These are phyloP conservation scores for Colletotrichum eremochloae DNA, from an alignment of 2,329 filamentous ascomycete genomes.

Conservation along the genomic window DNA sequence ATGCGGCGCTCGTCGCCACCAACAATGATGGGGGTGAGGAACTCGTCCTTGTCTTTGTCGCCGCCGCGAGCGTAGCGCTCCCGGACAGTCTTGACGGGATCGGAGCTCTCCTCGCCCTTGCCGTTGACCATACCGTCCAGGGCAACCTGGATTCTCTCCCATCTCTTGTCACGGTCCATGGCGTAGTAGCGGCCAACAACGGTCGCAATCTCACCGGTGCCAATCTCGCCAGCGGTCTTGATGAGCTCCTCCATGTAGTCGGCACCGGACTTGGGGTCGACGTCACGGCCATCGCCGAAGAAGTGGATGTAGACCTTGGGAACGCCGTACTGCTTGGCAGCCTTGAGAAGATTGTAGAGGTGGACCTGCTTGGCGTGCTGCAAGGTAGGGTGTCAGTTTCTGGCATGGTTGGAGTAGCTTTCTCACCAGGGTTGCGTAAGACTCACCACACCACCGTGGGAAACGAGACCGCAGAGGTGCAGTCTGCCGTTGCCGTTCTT, in stretches of 20 bases:
- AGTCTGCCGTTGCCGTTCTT: slow-evolving; percentile 92
- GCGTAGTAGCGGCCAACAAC: slow-evolving; percentile 97
- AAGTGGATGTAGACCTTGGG: slow-evolving; percentile 98
- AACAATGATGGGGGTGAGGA: slow-evolving; percentile 97
- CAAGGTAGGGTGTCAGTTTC: neutral
- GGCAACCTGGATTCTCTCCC: slow-evolving; percentile 93
- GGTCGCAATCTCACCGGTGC: slow-evolving; percentile 88
- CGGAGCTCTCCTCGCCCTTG: slow-evolving; percentile 86
- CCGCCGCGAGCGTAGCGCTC: slow-evolving; percentile 84
- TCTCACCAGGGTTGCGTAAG: slow-evolving; percentile 13
- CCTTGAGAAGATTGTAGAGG: slow-evolving; percentile 86
- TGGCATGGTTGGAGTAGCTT: neutral
- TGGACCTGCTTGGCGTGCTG: slow-evolving; percentile 95
- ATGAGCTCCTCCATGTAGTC: slow-evolving; percentile 91
- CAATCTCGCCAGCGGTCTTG: slow-evolving; percentile 84
- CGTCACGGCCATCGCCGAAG: slow-evolving; percentile 98
- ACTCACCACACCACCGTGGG: slow-evolving; percentile 89
- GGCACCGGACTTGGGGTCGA: slow-evolving; percentile 93
- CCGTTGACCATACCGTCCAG: slow-evolving; percentile 88
- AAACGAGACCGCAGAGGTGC: slow-evolving; percentile 92
- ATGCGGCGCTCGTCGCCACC: slow-evolving; percentile 88
- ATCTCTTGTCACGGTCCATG: slow-evolving; percentile 99
- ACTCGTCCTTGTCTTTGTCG: slow-evolving; percentile 87
- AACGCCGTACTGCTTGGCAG: slow-evolving; percentile 89
- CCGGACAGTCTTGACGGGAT: slow-evolving; percentile 89